These are phyloP conservation scores for Uncinocarpus reesii DNA, from an alignment of 2,329 filamentous ascomycete species.

Conservation along the genomic window DNA sequence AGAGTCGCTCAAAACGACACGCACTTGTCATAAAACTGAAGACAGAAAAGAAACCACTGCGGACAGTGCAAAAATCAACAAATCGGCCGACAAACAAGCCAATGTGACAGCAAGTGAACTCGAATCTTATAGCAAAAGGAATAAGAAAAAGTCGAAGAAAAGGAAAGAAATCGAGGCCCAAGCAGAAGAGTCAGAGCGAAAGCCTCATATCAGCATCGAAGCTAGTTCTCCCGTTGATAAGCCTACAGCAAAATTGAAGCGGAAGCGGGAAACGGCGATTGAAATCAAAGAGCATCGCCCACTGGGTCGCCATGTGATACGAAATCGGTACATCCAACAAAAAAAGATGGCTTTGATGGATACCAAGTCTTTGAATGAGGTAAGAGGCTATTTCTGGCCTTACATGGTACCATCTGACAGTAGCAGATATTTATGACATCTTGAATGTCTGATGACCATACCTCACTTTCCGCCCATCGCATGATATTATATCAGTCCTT, in stretches of 20 bases:
- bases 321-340: conserved; percentile 75
- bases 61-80: conserved; percentile 13
- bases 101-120: neutral
- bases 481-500: neutral
- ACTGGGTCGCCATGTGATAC: conserved; percentile 59
- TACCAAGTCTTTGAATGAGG: conserved; percentile 74
- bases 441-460: conserved; percentile 1
- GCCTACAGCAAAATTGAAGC: conserved; percentile 20
- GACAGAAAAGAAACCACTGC: conserved; percentile 14
- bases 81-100: neutral
- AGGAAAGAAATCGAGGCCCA: conserved; percentile 22
- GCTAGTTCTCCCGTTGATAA: neutral
- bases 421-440: conserved; percentile 30
- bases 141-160: conserved; percentile 24
- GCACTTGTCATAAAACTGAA: conserved; percentile 25
- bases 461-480: neutral
- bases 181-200: neutral
- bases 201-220: neutral
- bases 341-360: conserved; percentile 78
- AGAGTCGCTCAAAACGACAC: conserved; percentile 21
- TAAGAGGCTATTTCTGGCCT: conserved; percentile 32
- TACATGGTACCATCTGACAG: conserved; percentile 4
- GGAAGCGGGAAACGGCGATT: conserved; percentile 39
- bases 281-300: conserved; percentile 33
- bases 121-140: conserved; percentile 17